phyloP scores from a whole-genome alignment of 352 stramenopile genomes.

The Phytophthora meadii region DNA sequence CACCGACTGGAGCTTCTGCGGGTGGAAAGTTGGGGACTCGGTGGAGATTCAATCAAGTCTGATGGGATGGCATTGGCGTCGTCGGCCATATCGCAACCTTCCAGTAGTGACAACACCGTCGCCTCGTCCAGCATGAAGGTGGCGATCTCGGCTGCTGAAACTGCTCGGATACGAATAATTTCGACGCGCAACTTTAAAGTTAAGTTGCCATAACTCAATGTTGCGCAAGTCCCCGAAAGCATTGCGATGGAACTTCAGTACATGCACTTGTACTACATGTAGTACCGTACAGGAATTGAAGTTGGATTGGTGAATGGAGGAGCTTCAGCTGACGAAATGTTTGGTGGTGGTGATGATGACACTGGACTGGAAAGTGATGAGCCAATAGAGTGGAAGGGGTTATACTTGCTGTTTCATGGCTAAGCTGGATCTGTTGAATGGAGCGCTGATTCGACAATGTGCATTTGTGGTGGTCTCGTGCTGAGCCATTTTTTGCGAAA shows the following conservation, averaged over 20 bases:
- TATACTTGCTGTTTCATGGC: no score
- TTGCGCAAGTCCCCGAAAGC: no score
- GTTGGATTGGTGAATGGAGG: no score
- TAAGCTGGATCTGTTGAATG: no score
- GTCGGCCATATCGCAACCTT: slow-evolving; percentile 33
- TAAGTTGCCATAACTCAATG: background rate
- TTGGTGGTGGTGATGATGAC: no score
- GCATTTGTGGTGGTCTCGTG: background rate
- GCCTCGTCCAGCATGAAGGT: slow-evolving; percentile 14
- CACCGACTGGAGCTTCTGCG: background rate
- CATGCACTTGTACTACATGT: no score
- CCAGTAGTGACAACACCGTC: slow-evolving; percentile 20
- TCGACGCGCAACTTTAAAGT: background rate
- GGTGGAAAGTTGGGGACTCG: background rate
- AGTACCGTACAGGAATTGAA: no score
- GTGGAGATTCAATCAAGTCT: background rate
- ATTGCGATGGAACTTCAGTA: no score
- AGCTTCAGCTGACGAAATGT: no score
- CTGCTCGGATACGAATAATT: background rate
- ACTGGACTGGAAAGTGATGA: no score
- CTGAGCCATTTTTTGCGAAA: no score
- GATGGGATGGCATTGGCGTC: slow-evolving; percentile 19
- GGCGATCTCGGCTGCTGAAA: background rate
- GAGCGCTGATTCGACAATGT: background rate
- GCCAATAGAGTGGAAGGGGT: no score